These are phyloP conservation scores for Posidonia oceanica DNA, from an alignment of 116 monocot genomes.

Conservation along the genomic window DNA sequence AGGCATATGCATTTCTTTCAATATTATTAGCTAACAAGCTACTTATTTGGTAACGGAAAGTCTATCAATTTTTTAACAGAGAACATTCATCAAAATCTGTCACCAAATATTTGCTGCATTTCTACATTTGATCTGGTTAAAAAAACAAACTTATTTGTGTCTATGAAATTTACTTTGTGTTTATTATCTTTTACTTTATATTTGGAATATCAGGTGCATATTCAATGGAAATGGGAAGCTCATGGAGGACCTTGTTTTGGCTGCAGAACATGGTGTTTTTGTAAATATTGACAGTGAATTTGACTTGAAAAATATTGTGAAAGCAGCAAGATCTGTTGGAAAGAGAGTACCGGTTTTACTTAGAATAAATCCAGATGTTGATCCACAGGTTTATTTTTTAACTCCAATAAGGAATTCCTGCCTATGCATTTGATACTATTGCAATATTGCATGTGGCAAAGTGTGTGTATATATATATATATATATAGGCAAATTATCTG, in stretches of 20 bases:
- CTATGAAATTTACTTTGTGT: not conserved
- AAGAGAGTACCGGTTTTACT: conserved; percentile 85
- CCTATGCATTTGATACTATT: no score
- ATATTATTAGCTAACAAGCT: no score
- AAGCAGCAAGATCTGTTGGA: conserved; percentile 70
- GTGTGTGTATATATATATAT: no score
- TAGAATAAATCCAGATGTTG: conserved; percentile 98
- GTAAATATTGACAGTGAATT: conserved; percentile 98
- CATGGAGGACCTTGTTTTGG: conserved; percentile 86
- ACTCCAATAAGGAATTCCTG: not conserved
- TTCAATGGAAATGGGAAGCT: conserved; percentile 97
- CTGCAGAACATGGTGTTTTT: conserved; percentile 87
- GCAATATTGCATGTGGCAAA: no score
- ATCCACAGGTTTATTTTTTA: conserved; percentile 67
- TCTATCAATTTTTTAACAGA: no score
- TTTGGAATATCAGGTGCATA: conserved; percentile 61
- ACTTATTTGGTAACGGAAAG: no score
- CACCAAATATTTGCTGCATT: no score
- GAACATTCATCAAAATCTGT: no score
- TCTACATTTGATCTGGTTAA: no score
- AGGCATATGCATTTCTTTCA: no score
- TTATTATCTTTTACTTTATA: not conserved
- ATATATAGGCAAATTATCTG: no score
- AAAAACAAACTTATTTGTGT: not conserved
- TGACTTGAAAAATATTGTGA: conserved; percentile 89